Evolutionary conservation across 352 stramenopile species (phyloP).

Genomic region (Pythium insidiosum): DNA sequence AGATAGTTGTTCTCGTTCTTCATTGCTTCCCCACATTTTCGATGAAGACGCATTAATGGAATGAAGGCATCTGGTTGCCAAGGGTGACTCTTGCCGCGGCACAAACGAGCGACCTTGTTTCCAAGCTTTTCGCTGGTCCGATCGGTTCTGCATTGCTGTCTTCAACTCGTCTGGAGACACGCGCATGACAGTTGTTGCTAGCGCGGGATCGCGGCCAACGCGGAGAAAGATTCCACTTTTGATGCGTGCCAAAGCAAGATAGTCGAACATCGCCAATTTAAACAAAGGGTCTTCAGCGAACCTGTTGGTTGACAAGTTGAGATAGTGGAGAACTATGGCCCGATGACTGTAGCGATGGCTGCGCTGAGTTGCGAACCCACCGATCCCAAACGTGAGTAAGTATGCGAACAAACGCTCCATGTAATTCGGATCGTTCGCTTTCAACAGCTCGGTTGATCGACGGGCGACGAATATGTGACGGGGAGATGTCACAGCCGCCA

Average conservation of each 20-base stretch:
- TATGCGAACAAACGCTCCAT: constrained; percentile 16
- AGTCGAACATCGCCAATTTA: constrained; percentile 21
- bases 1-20: constrained; percentile 11
- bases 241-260: constrained; percentile 6
- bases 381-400: constrained; percentile 14
- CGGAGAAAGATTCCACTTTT: constrained; percentile 14
- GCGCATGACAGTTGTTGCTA: constrained; percentile 1
- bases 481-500: not conserved
- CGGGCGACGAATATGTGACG: constrained; percentile 4
- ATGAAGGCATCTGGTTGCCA: not conserved
- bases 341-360: constrained; percentile 11
- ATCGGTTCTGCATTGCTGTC: constrained; percentile 3
- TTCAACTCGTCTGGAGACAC: constrained; percentile 9
- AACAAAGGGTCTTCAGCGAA: constrained; percentile 18
- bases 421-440: constrained; percentile 10
- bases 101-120: not conserved
- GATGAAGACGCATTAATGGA: constrained; percentile 5
- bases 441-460: constrained; percentile 7
- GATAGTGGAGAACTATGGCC: constrained; percentile 18
- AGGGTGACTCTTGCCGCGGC: not conserved
- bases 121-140: constrained; percentile 5
- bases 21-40: constrained; percentile 23
- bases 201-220: constrained; percentile 8
- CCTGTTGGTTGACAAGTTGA: constrained; percentile 13
- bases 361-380: constrained; percentile 6